Evolutionary conservation across 495 filamentous ascomycete genomes (phyloP), one percentile per base, ranked within the genome.

Genomic region (Neurospora sp.): DNA sequence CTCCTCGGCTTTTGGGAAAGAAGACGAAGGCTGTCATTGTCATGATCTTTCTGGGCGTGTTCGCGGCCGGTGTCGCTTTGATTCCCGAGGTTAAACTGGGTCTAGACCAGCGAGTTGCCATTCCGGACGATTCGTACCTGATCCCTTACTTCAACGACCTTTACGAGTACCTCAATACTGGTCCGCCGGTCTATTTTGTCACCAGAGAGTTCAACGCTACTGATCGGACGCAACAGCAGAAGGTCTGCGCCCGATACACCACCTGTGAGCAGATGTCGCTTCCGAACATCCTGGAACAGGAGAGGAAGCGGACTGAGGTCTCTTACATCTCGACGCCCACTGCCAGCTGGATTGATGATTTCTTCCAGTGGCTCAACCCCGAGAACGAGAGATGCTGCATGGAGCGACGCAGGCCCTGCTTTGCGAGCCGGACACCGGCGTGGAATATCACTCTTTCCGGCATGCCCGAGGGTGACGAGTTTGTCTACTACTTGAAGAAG

Each of bases 271-370:
- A 91, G 66, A 88, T 91, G 72, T 97, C 94, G 8, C 85, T 98
- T 11, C 88, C 93, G 38, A 98, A 96, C 76, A 86, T 97, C 3
- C 85, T 99, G 8, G 96, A 98, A 77, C 91, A 93, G 79, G 96
- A 99, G 83, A 89, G 95, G 5, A 98, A 97, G 82, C 88, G 96
- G 18, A 86, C 94, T 0, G 87, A 95, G n/a, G 87, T 93, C 5
- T 97, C 94, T 4, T 98, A 96, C 81, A 92, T 99, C 74, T 85
- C 93, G n/a, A 91, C 93, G n/a, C 90, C 94, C 1, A 90, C 94
- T 6, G 96, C 96, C 23, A 97, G 93, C 79, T 99, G 96, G 96
- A 86, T 99, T 39, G 96, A 99, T 80, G 96, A 99, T 78, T 97
- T 93, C 82, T 93, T 98, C 82, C 89, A 92, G 75, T 99, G 96